Evolutionary conservation across 1,284 basidiomycete species (phyloP), one percentile per base, ranked within the genome.

Genomic region (Apiotrichum laibachii): DNA sequence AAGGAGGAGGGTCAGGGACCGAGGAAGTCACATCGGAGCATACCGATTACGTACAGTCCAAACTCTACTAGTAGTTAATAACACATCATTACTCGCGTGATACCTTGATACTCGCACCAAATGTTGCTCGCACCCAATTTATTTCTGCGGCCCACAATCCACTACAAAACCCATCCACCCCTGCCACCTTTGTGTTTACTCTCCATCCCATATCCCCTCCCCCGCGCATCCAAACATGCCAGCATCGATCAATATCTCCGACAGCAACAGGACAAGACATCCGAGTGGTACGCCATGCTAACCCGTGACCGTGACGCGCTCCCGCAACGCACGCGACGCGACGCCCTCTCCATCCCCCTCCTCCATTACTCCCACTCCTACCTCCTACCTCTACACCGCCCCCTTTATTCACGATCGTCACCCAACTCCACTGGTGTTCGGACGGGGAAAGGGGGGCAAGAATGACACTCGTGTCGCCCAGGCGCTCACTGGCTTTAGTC

Each of bases 391-490:
- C 34, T 35, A 37, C 37, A 39, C 62, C 62, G 70, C 70, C 71
- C 63, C 64, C 65, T 71, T 71, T 75, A 75, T 75, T 73, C 72
- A 75, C 72, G 72, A 67, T 68, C 72, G 61, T 58, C 72, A 65
- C 72, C 64, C 62, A 71, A 72, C 37, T 61, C 64, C 62, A 63
- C 69, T 66, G 69, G 69, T 60, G 56, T 56, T 61, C 67, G 72
- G 72, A 73, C 72, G 72, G 72, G 72, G 72, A 75, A 75, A 75
- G 72, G 62, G 69, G 62, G 70, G 72, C 72, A 56, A 75, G 69
- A 75, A 55, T 13, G 34, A 59, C 19, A 66, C 60, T 53, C 51
- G 52, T 57, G 16, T 33, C 26, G 47, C 46, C 63, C 60, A 61
- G 63, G 55, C 43, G 57, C 55, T 33, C 43, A 37, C 45, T 37